Base-by-base conservation (phyloP, 139 green algal species). In the Chlorella sp. region DNA sequence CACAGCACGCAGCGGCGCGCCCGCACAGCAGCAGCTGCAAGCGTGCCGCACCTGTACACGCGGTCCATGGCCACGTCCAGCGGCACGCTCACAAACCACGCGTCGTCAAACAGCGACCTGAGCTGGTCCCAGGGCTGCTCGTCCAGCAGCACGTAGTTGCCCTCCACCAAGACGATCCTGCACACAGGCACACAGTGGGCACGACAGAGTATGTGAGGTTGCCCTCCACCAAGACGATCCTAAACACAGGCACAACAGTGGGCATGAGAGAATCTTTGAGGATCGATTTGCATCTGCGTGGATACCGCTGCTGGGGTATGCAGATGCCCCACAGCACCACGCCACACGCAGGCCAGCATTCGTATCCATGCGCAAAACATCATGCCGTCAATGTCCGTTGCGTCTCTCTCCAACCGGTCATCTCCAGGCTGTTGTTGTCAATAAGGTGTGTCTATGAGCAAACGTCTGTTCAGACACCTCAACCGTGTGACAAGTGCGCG, bases 111-210 rank as follows among this genome's bases (percentile, higher is more conserved):
- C 62, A 89, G 62, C 3, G 34, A 1, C 14, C 17, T 20, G 36
- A 97, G 72, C 70, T 81, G 36, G 31, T 67, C 22, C 85, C 87
- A 92, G 0, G 85, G 85, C 29, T 82, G 69, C 34, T 71, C 31
- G 66, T 83, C 78, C 30, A 98, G 81, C 36, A 97, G 81, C 49
- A 97, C 34, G 69, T 98, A 98, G 78, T 96, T 96, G 31, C 94
- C 94, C 74, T 96, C 93, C 2, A 90, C 69, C 10, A 95, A 17
- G 2, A 96, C 75, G 1, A 97, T 71, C 10, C 35, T 68, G 32
- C 60, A 74, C 26, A n/a, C n/a, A n/a, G n/a, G 30, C 33, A 72
- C 10, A 34, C 24, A 31, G 5, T 17, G 27, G 23, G 29, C 50
- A 67, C 5, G 23, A 33, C n/a, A 6, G 26, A 35, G 10, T 55